Percentiles rank a stretch among this genome's conserved stretches.
Evolutionary conservation across 2,329 filamentous ascomycete genomes (phyloP).

Genomic region (Penicillium decumbens): DNA sequence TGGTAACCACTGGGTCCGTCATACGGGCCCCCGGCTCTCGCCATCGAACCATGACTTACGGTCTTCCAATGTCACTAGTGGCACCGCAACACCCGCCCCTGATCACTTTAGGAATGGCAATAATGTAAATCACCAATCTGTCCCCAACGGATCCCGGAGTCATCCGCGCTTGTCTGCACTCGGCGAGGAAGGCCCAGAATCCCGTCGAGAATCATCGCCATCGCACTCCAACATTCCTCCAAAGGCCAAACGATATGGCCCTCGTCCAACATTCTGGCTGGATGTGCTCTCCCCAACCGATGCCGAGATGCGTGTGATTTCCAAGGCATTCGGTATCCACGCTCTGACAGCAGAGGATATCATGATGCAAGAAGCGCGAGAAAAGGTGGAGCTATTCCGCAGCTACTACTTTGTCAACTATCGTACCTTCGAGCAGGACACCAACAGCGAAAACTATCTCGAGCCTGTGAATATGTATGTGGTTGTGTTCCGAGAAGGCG

Average conservation of each 20-base stretch:
- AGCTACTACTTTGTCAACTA: slow-evolving; percentile 99
- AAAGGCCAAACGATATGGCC: slow-evolving; percentile 58
- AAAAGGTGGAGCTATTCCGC: slow-evolving; percentile 95
- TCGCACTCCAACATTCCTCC: slow-evolving; percentile 18
- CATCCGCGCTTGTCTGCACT: slow-evolving; percentile 35
- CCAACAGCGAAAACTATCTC: slow-evolving; percentile 80
- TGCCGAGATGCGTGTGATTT: slow-evolving; percentile 88
- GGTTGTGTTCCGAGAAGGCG: slow-evolving; percentile 90
- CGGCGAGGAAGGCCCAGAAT: slow-evolving; percentile 33
- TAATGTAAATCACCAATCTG: background rate
- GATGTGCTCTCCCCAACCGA: slow-evolving; percentile 89
- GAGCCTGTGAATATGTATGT: slow-evolving; percentile 98
- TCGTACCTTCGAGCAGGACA: slow-evolving; percentile 93
- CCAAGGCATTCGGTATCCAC: slow-evolving; percentile 92
- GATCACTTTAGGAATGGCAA: slow-evolving; percentile 12
- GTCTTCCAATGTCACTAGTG: background rate
- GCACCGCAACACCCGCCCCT: background rate
- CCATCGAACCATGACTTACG: slow-evolving; percentile 10
- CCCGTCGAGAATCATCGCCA: slow-evolving; percentile 24
- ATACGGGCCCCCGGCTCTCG: slow-evolving; percentile 6
- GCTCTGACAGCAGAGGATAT: slow-evolving; percentile 94
- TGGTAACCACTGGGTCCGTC: slow-evolving; percentile 3
- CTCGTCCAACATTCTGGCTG: slow-evolving; percentile 93
- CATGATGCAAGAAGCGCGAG: slow-evolving; percentile 91
- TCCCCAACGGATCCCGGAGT: slow-evolving; percentile 13